These are phyloP conservation scores for Naganishia friedmannii DNA, from an alignment of 768 basidiomycete genomes.

Conservation along the genomic window DNA sequence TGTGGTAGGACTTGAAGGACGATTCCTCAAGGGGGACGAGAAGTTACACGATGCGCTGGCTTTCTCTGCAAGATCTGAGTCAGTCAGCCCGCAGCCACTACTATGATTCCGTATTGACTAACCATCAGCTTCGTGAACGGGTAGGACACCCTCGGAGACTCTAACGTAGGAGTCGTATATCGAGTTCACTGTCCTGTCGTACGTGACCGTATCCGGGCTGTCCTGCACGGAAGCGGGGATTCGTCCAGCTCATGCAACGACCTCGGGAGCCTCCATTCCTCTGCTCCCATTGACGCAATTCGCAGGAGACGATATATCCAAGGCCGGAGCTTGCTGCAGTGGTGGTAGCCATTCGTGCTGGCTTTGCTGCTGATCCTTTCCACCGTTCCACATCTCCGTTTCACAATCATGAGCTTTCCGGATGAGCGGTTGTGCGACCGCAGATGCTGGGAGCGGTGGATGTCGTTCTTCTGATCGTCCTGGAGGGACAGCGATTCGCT, in stretches of 20 bases:
- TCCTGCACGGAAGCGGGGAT: background rate
- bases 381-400: conserved; percentile 1
- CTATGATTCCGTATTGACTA: background rate
- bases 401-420: background rate
- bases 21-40: background rate
- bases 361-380: background rate
- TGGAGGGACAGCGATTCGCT: no score
- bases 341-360: background rate
- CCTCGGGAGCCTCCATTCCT: background rate
- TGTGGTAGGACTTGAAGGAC: background rate
- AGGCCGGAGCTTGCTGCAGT: background rate
- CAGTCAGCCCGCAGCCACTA: background rate
- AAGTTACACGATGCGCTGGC: background rate
- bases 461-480: background rate
- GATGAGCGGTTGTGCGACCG: background rate
- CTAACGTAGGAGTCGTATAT: conserved; percentile 11
- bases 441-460: background rate
- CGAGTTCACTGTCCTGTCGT: conserved; percentile 13
- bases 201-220: conserved; percentile 15
- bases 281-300: background rate
- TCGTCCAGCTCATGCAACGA: no score
- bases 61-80: background rate
- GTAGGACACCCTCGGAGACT: background rate
- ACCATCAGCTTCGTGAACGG: background rate
- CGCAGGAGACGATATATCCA: background rate